A percentile compares a stretch with the other conserved stretches of the same genome.
Conservation (phyloP, 2,329 filamentous ascomycete species). For the Phialocephala subalpina region DNA sequence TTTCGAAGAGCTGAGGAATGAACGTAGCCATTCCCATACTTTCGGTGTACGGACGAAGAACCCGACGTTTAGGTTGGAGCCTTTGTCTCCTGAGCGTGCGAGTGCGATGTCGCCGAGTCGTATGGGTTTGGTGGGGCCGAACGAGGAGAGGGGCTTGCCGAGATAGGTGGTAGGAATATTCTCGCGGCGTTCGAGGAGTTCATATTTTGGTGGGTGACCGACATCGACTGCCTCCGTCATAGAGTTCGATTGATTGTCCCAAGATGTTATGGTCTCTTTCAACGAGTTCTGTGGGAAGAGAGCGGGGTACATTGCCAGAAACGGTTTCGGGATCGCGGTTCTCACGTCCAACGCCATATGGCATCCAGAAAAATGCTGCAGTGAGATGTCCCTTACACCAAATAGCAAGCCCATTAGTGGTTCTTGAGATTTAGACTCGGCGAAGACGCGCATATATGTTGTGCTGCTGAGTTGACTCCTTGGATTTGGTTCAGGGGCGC, state of each 20-base stretch:
- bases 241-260: constrained; percentile 31
- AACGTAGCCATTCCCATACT: constrained; percentile 50
- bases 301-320: constrained; percentile 38
- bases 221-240: constrained; percentile 24
- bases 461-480: constrained; percentile 54
- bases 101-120: constrained; percentile 29
- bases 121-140: constrained; percentile 35
- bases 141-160: constrained; percentile 32
- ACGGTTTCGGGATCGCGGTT: constrained; percentile 44
- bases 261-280: constrained; percentile 31
- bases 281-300: constrained; percentile 35
- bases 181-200: constrained; percentile 37
- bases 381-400: constrained; percentile 20
- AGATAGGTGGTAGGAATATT: constrained; percentile 46
- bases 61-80: constrained; percentile 48
- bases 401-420: constrained; percentile 36
- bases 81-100: constrained; percentile 47
- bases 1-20: constrained; percentile 34
- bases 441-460: constrained; percentile 54
- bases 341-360: constrained; percentile 46
- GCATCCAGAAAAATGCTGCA: constrained; percentile 33
- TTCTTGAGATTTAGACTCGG: constrained; percentile 48
- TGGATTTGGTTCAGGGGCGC: constrained; percentile 47
- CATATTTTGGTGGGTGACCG: constrained; percentile 39
- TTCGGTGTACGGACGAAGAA: constrained; percentile 50